These are phyloP conservation scores for Chloris gayana DNA, from an alignment of 176 grass and related monocot genomes.

Conservation along the genomic window DNA sequence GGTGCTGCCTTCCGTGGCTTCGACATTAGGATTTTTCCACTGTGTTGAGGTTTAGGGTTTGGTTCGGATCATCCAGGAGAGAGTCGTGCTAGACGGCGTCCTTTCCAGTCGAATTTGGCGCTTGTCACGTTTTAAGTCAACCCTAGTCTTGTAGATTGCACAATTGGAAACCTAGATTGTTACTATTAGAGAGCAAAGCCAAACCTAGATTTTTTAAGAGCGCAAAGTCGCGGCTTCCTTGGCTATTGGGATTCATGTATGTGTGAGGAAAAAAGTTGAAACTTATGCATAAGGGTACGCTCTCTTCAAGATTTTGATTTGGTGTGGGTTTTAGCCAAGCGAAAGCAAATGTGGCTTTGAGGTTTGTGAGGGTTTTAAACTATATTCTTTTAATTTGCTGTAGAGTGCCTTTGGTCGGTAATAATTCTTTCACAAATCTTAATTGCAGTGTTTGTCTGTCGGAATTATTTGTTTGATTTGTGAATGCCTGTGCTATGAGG, in stretches of 20 bases:
- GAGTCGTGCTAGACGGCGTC: neutral
- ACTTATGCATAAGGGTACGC: constrained; percentile 7
- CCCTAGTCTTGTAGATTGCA: constrained; percentile 29
- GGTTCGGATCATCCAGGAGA: neutral
- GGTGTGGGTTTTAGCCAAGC: neutral
- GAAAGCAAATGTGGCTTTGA: neutral
- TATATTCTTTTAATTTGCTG: neutral
- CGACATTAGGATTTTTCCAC: neutral
- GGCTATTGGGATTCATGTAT: neutral
- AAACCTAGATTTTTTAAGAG: constrained; percentile 7
- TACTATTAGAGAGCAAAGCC: neutral
- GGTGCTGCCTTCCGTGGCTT: neutral
- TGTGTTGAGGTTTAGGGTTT: neutral
- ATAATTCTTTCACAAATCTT: neutral
- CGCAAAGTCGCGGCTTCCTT: neutral
- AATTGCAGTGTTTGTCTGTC: neutral
- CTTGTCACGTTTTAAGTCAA: neutral
- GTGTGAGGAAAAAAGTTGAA: neutral
- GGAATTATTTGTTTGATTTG: neutral
- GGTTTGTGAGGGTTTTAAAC: neutral
- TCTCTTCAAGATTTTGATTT: too few species aligned
- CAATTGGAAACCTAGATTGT: neutral
- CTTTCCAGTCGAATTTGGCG: constrained; percentile 25
- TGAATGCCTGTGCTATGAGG: neutral
- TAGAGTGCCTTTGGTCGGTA: neutral